These are phyloP conservation scores for Eleusine coracana DNA, from an alignment of 176 grass and related monocot genomes.

Conservation along the genomic window DNA sequence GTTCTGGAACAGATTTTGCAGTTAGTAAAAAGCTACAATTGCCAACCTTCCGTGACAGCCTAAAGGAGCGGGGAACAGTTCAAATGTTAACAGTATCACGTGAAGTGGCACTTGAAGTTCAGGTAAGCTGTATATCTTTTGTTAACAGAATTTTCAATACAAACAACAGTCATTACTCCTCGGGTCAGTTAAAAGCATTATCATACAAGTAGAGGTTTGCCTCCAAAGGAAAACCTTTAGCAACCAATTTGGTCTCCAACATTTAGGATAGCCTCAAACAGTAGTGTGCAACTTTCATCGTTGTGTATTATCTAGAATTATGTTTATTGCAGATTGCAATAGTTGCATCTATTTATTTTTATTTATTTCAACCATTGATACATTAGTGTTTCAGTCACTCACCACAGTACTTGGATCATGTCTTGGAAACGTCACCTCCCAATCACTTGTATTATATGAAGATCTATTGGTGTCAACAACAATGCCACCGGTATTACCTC, in stretches of 20 bases:
- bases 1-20: slow-evolving; percentile 65
- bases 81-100: slow-evolving; percentile 94
- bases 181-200: slow-evolving; percentile 23
- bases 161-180: not conserved
- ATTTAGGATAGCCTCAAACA: slow-evolving; percentile 13
- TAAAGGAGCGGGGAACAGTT: slow-evolving; percentile 78
- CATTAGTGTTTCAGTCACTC: slow-evolving; percentile 78
- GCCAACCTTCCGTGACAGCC: slow-evolving; percentile 84
- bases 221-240: not conserved
- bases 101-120: slow-evolving; percentile 97
- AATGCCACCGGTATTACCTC: slow-evolving; percentile 69
- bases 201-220: not conserved
- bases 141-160: not conserved
- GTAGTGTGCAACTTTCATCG: not conserved
- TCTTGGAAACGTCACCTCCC: slow-evolving; percentile 57
- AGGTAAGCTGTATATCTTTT: slow-evolving; percentile 53
- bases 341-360: slow-evolving; percentile 29
- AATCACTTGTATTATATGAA: slow-evolving; percentile 88
- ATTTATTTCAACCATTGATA: slow-evolving; percentile 55
- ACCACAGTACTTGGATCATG: slow-evolving; percentile 76
- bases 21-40: slow-evolving; percentile 79
- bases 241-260: not conserved
- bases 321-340: slow-evolving; percentile 19
- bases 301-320: slow-evolving; percentile 31
- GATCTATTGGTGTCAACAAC: slow-evolving; percentile 94